Percentiles rank a stretch among this genome's conserved stretches.
Conservation (phyloP, 371 early-diverging fungal species). For the Mucor plumbeus region DNA sequence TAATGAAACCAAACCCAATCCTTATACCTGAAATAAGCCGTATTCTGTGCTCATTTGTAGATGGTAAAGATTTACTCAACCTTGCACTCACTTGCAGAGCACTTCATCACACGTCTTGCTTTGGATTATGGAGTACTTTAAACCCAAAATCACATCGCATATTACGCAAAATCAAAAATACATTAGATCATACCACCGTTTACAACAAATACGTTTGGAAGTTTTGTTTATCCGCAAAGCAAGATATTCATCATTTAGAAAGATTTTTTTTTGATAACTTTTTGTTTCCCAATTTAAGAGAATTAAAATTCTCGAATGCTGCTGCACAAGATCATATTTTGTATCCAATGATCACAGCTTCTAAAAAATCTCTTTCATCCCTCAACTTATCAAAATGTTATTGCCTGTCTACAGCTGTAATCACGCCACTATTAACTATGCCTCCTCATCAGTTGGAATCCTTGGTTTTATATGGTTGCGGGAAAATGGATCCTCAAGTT, state of each 20-base stretch:
- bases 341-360: slow-evolving; percentile 32
- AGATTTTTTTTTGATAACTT: slow-evolving; percentile 40
- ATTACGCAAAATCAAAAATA: slow-evolving; percentile 44
- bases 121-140: slow-evolving; percentile 41
- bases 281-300: slow-evolving; percentile 39
- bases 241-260: slow-evolving; percentile 31
- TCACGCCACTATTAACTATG: slow-evolving; percentile 39
- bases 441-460: slow-evolving; percentile 33
- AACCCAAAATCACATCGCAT: slow-evolving; percentile 42
- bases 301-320: slow-evolving; percentile 49
- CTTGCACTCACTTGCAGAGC: slow-evolving; percentile 42
- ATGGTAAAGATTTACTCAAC: slow-evolving; percentile 37
- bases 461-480: slow-evolving; percentile 47
- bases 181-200: slow-evolving; percentile 32
- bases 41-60: slow-evolving; percentile 41
- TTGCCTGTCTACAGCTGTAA: slow-evolving; percentile 46
- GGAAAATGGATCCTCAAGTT: slow-evolving; percentile 38
- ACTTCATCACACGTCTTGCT: slow-evolving; percentile 37
- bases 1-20: slow-evolving; percentile 36
- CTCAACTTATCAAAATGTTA: slow-evolving; percentile 51
- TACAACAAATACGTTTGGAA: slow-evolving; percentile 39
- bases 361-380: slow-evolving; percentile 31
- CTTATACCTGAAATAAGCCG: slow-evolving; percentile 47
- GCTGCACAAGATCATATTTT: slow-evolving; percentile 48
- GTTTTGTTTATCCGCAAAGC: slow-evolving; percentile 38